phyloP scores from a whole-genome alignment of 768 basidiomycete genomes.

The Cyclocybe aegerita region DNA sequence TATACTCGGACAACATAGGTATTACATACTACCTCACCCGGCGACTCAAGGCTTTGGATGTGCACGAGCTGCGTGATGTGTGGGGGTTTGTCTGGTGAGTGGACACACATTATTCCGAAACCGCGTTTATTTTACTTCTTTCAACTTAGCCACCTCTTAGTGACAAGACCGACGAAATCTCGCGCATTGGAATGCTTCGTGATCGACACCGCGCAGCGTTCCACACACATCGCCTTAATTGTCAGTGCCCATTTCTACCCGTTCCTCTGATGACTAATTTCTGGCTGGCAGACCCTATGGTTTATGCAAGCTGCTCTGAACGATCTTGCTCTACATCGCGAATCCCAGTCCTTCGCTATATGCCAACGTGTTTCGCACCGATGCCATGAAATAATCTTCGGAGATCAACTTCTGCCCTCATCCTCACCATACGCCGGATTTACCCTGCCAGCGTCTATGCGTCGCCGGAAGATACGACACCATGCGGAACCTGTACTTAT shows the following conservation, averaged over 20 bases:
- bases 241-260: conserved; percentile 51
- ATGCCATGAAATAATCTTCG: conserved; percentile 97
- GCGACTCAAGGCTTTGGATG: conserved; percentile 66
- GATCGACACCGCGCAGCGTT: conserved; percentile 82
- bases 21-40: conserved; percentile 89
- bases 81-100: conserved; percentile 88
- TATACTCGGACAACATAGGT: conserved; percentile 85
- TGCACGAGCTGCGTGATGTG: conserved; percentile 74
- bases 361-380: conserved; percentile 89
- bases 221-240: conserved; percentile 93
- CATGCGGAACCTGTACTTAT: conserved; percentile 75
- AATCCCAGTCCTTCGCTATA: conserved; percentile 80
- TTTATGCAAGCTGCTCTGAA: conserved; percentile 96
- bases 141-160: conserved; percentile 78
- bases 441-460: conserved; percentile 45
- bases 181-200: conserved; percentile 94
- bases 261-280: conserved; percentile 1
- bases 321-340: conserved; percentile 67
- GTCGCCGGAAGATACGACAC: conserved; percentile 68
- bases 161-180: conserved; percentile 89
- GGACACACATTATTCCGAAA: conserved; percentile 11
- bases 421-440: conserved; percentile 68
- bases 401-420: conserved; percentile 70
- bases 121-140: conserved; percentile 9
- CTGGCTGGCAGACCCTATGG: conserved; percentile 69